These are phyloP conservation scores for Cyberlindnera mycetangii DNA, from an alignment of 805 yeast species.

Conservation along the genomic window DNA sequence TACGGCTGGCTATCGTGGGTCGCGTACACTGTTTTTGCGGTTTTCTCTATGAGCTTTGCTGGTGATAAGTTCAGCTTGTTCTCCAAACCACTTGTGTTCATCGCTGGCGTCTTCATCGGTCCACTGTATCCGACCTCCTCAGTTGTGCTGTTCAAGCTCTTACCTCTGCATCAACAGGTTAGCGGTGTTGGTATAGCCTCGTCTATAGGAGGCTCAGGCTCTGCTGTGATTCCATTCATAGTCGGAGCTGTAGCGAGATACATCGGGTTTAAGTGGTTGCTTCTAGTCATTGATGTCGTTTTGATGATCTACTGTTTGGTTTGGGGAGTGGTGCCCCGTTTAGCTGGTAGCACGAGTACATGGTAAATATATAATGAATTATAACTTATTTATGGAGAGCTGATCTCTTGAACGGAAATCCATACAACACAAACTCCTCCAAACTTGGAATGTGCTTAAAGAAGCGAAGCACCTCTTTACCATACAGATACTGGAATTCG, in stretches of 20 bases:
- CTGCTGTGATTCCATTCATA: slow-evolving; percentile 28
- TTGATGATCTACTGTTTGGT: slow-evolving; percentile 10
- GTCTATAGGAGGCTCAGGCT: slow-evolving; percentile 38
- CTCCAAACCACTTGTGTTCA: slow-evolving; percentile 25
- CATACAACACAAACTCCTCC: slow-evolving; percentile 1
- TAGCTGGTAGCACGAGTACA: slow-evolving; percentile 1
- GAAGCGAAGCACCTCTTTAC: neutral
- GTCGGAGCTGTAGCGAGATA: slow-evolving; percentile 42
- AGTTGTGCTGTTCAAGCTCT: slow-evolving; percentile 55
- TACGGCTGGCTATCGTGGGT: slow-evolving; percentile 34
- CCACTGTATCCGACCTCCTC: slow-evolving; percentile 74
- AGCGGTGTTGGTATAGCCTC: slow-evolving; percentile 70
- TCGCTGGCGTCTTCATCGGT: slow-evolving; percentile 61
- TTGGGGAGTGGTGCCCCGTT: slow-evolving; percentile 9
- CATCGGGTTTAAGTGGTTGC: slow-evolving; percentile 13
- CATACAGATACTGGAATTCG: slow-evolving; percentile 2
- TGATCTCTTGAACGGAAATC: slow-evolving; percentile 5
- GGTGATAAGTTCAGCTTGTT: slow-evolving; percentile 6
- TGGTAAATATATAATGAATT: neutral
- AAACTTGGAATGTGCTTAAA: neutral
- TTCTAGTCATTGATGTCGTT: slow-evolving; percentile 8
- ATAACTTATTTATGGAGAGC: too few relatives aligned
- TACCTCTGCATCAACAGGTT: slow-evolving; percentile 60
- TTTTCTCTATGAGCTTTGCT: slow-evolving; percentile 10
- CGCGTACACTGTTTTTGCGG: slow-evolving; percentile 24